Evolutionary conservation across 2,329 filamentous ascomycete species (phyloP).

Genomic region (Venturia oleaginea): DNA sequence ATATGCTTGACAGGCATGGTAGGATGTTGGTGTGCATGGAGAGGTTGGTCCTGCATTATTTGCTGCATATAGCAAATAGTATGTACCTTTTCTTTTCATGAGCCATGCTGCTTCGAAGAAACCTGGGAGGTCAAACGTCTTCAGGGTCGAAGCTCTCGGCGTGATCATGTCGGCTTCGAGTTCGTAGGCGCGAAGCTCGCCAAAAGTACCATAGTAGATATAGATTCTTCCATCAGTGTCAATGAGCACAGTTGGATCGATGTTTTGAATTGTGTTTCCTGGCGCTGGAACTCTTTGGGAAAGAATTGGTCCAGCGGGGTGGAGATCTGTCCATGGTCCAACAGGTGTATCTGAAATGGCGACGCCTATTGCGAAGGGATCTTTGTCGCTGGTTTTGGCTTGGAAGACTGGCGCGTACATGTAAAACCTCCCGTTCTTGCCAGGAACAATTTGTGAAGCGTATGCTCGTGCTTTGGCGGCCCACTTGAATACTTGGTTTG

Average conservation of each 20-base stretch:
- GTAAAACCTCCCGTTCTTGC: slow-evolving; percentile 29
- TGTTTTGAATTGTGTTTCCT: slow-evolving; percentile 32
- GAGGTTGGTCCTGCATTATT: slow-evolving; percentile 30
- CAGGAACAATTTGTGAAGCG: slow-evolving; percentile 29
- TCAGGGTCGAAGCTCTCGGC: slow-evolving; percentile 20
- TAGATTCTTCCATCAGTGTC: slow-evolving; percentile 30
- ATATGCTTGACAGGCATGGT: slow-evolving; percentile 32
- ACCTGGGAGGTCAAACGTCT: slow-evolving; percentile 23
- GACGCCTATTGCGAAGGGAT: slow-evolving; percentile 32
- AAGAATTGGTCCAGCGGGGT: slow-evolving; percentile 29
- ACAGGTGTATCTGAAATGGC: slow-evolving; percentile 27
- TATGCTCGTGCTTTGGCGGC: slow-evolving; percentile 27
- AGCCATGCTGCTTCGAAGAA: slow-evolving; percentile 35
- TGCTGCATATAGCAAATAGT: slow-evolving; percentile 34
- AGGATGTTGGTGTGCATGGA: slow-evolving; percentile 31
- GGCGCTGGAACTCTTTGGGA: slow-evolving; percentile 26
- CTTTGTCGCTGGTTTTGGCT: slow-evolving; percentile 20
- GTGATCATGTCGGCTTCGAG: slow-evolving; percentile 30
- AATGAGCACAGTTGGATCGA: slow-evolving; percentile 32
- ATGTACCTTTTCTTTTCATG: slow-evolving; percentile 27
- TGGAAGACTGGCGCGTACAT: slow-evolving; percentile 30
- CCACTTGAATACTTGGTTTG: slow-evolving; percentile 29
- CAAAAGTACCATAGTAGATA: slow-evolving; percentile 33
- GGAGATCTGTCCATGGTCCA: slow-evolving; percentile 30
- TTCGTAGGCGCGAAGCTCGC: slow-evolving; percentile 27